Evolutionary conservation across 2,329 filamentous ascomycete genomes (phyloP).

Genomic region (Ascochyta fabae): DNA sequence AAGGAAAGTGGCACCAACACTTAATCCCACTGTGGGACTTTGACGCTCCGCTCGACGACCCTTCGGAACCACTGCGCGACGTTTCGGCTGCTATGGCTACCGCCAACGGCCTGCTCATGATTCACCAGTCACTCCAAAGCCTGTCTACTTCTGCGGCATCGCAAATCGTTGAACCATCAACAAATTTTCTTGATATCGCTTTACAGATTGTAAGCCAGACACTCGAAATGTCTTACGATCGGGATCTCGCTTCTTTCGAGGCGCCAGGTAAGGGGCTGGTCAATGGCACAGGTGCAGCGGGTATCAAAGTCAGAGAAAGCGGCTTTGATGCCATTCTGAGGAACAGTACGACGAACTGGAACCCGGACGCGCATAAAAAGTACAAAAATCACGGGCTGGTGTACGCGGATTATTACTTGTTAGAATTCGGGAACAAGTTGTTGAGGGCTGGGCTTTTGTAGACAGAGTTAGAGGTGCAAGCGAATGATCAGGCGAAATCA

Average conservation of each 20-base stretch:
- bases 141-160: conserved; percentile 10
- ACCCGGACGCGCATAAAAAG: conserved; percentile 53
- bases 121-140: conserved; percentile 44
- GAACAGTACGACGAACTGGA: conserved; percentile 57
- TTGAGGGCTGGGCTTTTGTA: conserved; percentile 44
- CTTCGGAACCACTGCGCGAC: conserved; percentile 42
- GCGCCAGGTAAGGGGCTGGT: conserved; percentile 8
- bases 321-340: conserved; percentile 55
- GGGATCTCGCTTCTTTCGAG: conserved; percentile 34
- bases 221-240: conserved; percentile 42
- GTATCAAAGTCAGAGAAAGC: conserved; percentile 34
- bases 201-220: conserved; percentile 34
- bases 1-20: conserved; percentile 34
- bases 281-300: conserved; percentile 21
- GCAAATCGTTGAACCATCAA: neutral
- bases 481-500: too few relatives aligned
- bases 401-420: conserved; percentile 59
- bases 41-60: conserved; percentile 54
- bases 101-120: conserved; percentile 51
- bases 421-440: conserved; percentile 57
- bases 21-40: conserved; percentile 60
- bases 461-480: neutral
- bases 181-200: conserved; percentile 29
- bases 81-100: conserved; percentile 52
- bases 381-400: conserved; percentile 58